These are phyloP conservation scores for Acer negundo DNA, from an alignment of 345 rosid species.

Conservation along the genomic window DNA sequence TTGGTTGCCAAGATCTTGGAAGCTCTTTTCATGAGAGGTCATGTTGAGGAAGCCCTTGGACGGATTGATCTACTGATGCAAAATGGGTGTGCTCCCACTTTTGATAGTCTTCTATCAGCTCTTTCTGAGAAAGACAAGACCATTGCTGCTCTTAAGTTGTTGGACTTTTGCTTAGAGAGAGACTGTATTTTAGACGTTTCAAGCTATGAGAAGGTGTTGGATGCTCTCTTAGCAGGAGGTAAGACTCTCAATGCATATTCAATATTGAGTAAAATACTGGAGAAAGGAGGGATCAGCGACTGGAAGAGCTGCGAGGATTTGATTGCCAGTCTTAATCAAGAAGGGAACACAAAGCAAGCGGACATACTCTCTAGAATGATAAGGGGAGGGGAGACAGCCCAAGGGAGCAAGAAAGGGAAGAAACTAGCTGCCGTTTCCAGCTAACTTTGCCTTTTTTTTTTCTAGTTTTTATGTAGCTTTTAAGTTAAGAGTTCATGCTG, in stretches of 20 bases:
- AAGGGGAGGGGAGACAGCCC: slow-evolving; percentile 41
- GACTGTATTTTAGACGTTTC: slow-evolving; percentile 57
- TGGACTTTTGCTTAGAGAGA: slow-evolving; percentile 74
- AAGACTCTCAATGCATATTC: slow-evolving; percentile 93
- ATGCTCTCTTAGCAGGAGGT: slow-evolving; percentile 75
- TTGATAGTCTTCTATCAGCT: slow-evolving; percentile 59
- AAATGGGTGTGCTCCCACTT: slow-evolving; percentile 48
- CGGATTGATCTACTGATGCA: slow-evolving; percentile 74
- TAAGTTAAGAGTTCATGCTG: background rate
- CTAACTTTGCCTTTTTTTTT: slow-evolving; percentile 12
- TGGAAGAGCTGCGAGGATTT: slow-evolving; percentile 75
- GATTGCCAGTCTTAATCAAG: slow-evolving; percentile 74
- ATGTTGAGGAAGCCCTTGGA: slow-evolving; percentile 88
- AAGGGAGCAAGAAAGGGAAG: slow-evolving; percentile 41
- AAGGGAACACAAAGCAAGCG: slow-evolving; percentile 88
- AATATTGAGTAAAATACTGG: slow-evolving; percentile 72
- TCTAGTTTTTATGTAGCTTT: background rate
- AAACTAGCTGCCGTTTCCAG: slow-evolving; percentile 27
- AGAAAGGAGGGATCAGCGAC: slow-evolving; percentile 63
- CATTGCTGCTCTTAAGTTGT: slow-evolving; percentile 75
- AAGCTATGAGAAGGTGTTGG: slow-evolving; percentile 81
- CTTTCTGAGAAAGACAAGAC: slow-evolving; percentile 84
- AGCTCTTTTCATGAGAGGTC: slow-evolving; percentile 88
- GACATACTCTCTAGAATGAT: slow-evolving; percentile 81
- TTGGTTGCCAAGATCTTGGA: slow-evolving; percentile 74